A percentile compares a stretch with the other conserved stretches of the same genome.
Evolutionary conservation across 2,329 filamentous ascomycete genomes (phyloP).

Genomic region (Chlorencoelia australis): DNA sequence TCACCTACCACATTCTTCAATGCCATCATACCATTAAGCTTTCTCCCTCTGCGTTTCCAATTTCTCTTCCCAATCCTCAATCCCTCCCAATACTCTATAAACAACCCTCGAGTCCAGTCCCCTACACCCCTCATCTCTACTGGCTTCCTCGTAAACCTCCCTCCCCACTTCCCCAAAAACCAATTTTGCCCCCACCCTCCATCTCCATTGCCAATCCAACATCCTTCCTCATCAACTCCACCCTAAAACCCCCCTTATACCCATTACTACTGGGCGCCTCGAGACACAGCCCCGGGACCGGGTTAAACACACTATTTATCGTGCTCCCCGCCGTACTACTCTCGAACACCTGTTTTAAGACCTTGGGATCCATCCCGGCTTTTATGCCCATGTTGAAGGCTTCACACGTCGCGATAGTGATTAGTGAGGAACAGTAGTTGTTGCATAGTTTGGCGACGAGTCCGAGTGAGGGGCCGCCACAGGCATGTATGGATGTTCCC

Average conservation of each 20-base stretch:
- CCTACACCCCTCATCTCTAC: background rate
- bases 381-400: conserved; percentile 51
- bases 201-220: conserved; percentile 43
- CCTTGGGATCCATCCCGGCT: conserved; percentile 42
- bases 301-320: conserved; percentile 27
- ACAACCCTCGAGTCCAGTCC: background rate
- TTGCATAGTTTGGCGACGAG: conserved; percentile 50
- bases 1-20: too few species aligned
- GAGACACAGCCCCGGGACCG: conserved; percentile 26
- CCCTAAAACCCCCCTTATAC: conserved; percentile 42
- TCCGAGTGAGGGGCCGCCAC: conserved; percentile 43
- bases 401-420: conserved; percentile 46
- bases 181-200: conserved; percentile 31
- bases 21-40: too few species aligned
- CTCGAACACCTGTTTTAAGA: conserved; percentile 40
- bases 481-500: conserved; percentile 40
- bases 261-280: conserved; percentile 21
- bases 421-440: conserved; percentile 49
- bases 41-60: too few species aligned
- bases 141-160: background rate
- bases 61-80: too few species aligned
- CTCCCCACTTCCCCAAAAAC: background rate
- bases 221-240: conserved; percentile 50
- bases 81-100: too few species aligned
- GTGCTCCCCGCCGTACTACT: conserved; percentile 32